phyloP scores from a whole-genome alignment of 2,329 filamentous ascomycete species.

The Alternaria triticimaculans region DNA sequence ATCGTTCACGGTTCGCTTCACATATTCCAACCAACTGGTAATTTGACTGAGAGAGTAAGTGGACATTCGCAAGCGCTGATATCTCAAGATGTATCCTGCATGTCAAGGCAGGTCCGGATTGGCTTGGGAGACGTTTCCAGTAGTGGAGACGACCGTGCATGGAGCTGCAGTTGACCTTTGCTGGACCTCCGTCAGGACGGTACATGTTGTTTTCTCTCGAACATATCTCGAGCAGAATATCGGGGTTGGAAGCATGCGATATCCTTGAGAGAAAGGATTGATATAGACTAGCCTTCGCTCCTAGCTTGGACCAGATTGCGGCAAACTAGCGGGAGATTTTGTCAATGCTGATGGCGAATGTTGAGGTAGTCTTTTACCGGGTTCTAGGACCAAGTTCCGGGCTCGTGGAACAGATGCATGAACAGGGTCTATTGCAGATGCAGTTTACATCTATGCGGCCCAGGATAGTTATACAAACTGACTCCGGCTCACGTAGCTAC shows the following conservation, averaged over 20 bases:
- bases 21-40: not conserved
- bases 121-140: not conserved
- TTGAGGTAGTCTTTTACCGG: not conserved
- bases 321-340: not conserved
- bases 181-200: not conserved
- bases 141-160: not conserved
- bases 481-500: not conserved
- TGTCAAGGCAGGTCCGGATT: not conserved
- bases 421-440: not conserved
- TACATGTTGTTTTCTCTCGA: not conserved
- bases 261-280: not conserved
- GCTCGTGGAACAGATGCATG: not conserved
- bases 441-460: not conserved
- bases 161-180: not conserved
- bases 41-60: not conserved
- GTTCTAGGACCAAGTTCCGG: not conserved
- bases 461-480: not conserved
- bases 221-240: not conserved
- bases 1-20: not conserved
- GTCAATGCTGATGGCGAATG: not conserved
- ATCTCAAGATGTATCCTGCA: not conserved
- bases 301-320: not conserved
- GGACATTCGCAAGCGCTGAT: not conserved
- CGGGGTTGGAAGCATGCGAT: not conserved
- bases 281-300: too few species aligned